Percentiles rank a stretch among this genome's conserved stretches.
Conservation (phyloP, 2,329 filamentous ascomycete species). For the Zymoseptoria crescenta region DNA sequence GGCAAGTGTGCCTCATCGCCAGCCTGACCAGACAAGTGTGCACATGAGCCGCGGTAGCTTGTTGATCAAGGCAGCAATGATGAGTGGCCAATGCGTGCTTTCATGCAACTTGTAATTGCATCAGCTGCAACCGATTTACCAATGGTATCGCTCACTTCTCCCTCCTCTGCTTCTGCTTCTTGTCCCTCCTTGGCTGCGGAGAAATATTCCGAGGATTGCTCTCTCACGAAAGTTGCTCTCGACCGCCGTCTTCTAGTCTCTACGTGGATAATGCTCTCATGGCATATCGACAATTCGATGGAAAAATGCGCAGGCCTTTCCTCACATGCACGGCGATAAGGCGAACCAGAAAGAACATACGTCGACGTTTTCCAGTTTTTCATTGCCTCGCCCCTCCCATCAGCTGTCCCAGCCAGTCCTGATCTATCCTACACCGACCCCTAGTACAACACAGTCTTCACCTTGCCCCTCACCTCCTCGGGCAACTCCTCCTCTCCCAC, state of each 20-base stretch:
- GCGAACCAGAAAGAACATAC: neutral
- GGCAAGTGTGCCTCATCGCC: too few species aligned
- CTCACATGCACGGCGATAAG: neutral
- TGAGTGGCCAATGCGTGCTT: neutral
- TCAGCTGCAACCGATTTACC: neutral
- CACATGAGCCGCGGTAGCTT: too few species aligned
- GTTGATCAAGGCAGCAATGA: neutral
- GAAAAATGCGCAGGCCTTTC: too few species aligned
- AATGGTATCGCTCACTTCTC: neutral
- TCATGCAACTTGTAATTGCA: neutral
- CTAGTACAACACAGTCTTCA: constrained; percentile 65
- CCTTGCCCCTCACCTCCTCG: constrained; percentile 49
- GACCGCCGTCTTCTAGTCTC: neutral
- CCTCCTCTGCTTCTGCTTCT: neutral
- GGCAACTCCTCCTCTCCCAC: constrained; percentile 70
- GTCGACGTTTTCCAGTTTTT: neutral
- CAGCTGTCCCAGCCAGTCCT: neutral
- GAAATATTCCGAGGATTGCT: too few species aligned
- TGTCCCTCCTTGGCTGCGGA: neutral
- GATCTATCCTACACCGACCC: neutral
- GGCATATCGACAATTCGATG: too few species aligned
- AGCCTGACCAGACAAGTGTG: too few species aligned
- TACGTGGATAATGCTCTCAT: neutral
- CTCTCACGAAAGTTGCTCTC: neutral
- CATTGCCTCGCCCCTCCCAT: neutral